Conservation (phyloP, 345 rosid species). For the Arabidopsis thaliana region TAIR10.1 NC_003076.8:617001-617500, state of each 20-base stretch:
- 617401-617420: not conserved
- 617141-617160: not conserved
- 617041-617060: constrained; percentile 64
- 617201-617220: not conserved
- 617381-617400: not conserved
- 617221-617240: constrained; percentile 18
- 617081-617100: constrained; percentile 67
- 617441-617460: constrained; percentile 61
- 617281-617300: constrained; percentile 47
- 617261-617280: constrained; percentile 49
- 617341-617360: not conserved
- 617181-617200: constrained; percentile 10
- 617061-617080: constrained; percentile 58
- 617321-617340: constrained; percentile 62
- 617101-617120: constrained; percentile 40
- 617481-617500: constrained; percentile 73
- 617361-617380: not conserved
- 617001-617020: constrained; percentile 58
- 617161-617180: not conserved
- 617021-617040: constrained; percentile 62
- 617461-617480: constrained; percentile 55
- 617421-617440: constrained; percentile 18
- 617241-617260: constrained; percentile 68
- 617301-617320: constrained; percentile 61
- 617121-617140: constrained; percentile 56